Evolutionary conservation across 2,329 filamentous ascomycete species (phyloP).

Genomic region (Aspergillus brasiliensis): DNA sequence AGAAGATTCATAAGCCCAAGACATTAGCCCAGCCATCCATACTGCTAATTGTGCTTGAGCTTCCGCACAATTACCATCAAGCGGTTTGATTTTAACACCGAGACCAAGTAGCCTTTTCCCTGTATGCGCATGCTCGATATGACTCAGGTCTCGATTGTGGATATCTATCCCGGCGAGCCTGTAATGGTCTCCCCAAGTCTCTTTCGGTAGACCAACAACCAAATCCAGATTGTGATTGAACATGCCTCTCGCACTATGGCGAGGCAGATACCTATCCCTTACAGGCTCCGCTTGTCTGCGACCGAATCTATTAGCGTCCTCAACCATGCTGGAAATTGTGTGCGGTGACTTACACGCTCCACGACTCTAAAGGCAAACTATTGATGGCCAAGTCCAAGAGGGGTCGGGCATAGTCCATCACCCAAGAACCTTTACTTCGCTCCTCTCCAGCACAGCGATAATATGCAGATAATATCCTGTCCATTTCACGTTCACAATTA

Average conservation of each 20-base stretch:
- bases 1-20: not conserved
- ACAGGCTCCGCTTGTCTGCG: constrained; percentile 9
- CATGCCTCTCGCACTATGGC: not conserved
- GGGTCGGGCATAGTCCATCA: constrained; percentile 7
- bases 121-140: constrained; percentile 10
- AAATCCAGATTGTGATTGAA: constrained; percentile 7
- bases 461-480: not conserved
- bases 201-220: constrained; percentile 4
- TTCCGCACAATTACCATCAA: constrained; percentile 7
- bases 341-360: constrained; percentile 11
- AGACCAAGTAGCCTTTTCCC: constrained; percentile 8
- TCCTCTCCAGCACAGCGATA: not conserved
- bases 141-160: not conserved
- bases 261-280: constrained; percentile 6
- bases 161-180: not conserved
- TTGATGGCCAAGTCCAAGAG: constrained; percentile 6
- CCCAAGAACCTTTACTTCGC: constrained; percentile 13
- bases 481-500: not conserved
- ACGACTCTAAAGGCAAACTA: constrained; percentile 7
- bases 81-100: constrained; percentile 5
- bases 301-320: not conserved
- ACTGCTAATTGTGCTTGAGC: constrained; percentile 8
- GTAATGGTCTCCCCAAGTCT: constrained; percentile 1
- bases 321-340: too few relatives aligned
- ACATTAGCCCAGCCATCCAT: constrained; percentile 12